Evolutionary conservation across 2,329 filamentous ascomycete genomes (phyloP).

Genomic region (Fusarium irregulare): DNA sequence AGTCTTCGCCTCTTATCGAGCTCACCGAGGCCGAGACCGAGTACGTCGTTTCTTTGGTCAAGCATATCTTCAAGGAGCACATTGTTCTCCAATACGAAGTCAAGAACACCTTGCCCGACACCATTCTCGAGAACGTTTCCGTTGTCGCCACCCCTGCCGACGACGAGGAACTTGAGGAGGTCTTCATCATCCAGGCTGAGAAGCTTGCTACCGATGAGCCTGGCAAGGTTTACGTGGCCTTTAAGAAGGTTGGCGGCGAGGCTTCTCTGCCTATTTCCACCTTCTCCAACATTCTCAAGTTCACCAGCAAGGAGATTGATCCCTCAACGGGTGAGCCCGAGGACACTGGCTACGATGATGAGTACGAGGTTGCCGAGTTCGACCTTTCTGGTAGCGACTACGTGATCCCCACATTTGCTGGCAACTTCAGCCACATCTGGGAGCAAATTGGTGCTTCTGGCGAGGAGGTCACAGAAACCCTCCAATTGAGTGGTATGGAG

Average conservation of each 20-base stretch:
- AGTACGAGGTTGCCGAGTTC: conserved; percentile 95
- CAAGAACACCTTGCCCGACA: conserved; percentile 95
- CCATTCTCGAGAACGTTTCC: conserved; percentile 89
- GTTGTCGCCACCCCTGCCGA: conserved; percentile 83
- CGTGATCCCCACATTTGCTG: conserved; percentile 90
- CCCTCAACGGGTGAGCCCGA: conserved; percentile 93
- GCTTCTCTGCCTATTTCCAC: conserved; percentile 80
- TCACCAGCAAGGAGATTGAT: conserved; percentile 98
- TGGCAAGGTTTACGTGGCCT: conserved; percentile 94
- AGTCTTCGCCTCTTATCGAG: conserved; percentile 86
- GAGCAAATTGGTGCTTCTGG: conserved; percentile 90
- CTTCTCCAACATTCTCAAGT: conserved; percentile 94
- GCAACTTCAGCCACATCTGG: conserved; percentile 96
- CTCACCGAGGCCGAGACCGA: conserved; percentile 97
- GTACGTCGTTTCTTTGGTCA: conserved; percentile 92
- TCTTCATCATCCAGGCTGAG: conserved; percentile 91
- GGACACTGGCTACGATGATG: conserved; percentile 92
- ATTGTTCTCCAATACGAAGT: conserved; percentile 96
- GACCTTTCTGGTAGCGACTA: conserved; percentile 94
- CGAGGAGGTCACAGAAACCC: conserved; percentile 90
- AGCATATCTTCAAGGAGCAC: conserved; percentile 98
- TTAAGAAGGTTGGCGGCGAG: conserved; percentile 84
- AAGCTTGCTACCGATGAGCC: conserved; percentile 86
- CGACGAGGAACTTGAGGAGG: conserved; percentile 86
- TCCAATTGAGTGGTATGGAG: conserved; percentile 88